Conservation (phyloP, 1,284 basidiomycete species). For the Ganoderma sinense region DNA sequence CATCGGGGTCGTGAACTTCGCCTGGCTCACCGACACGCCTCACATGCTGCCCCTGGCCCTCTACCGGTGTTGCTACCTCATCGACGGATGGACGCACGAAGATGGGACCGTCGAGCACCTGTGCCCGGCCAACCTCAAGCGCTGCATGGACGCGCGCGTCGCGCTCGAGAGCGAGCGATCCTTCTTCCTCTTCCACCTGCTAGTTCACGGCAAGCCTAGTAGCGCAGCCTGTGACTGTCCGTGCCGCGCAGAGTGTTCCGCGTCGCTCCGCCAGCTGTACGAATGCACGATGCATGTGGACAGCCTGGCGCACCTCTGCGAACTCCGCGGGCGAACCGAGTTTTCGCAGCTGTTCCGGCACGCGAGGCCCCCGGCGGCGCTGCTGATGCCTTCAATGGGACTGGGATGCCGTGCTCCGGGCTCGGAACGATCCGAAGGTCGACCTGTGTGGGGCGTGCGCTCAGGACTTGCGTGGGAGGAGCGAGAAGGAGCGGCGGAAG, state of each 20-base stretch:
- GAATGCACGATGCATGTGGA: too few relatives aligned
- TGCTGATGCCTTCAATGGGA: not conserved
- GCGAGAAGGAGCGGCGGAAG: not conserved
- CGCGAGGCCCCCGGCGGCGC: too few relatives aligned
- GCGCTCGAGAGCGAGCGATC: not conserved
- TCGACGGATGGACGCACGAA: conserved; percentile 16
- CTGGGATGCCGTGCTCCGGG: too few relatives aligned
- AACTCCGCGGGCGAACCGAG: too few relatives aligned
- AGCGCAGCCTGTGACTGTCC: not conserved
- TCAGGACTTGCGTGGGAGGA: not conserved
- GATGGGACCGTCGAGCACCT: conserved; percentile 14
- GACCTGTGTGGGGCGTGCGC: too few relatives aligned
- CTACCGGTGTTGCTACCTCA: conserved; percentile 1
- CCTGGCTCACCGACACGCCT: conserved; percentile 8
- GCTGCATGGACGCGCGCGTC: conserved; percentile 7
- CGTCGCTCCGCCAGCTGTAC: too few relatives aligned
- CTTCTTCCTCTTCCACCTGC: not conserved
- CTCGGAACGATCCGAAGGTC: too few relatives aligned
- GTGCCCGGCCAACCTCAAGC: not conserved
- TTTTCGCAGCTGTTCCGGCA: too few relatives aligned
- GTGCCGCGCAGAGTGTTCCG: too few relatives aligned
- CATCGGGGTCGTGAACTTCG: conserved; percentile 13
- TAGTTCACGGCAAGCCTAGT: not conserved
- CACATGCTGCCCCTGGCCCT: conserved; percentile 16
- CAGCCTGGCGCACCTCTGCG: too few relatives aligned